Base-by-base conservation (phyloP, 2,329 filamentous ascomycete species). In the Penicillium paneum region DNA sequence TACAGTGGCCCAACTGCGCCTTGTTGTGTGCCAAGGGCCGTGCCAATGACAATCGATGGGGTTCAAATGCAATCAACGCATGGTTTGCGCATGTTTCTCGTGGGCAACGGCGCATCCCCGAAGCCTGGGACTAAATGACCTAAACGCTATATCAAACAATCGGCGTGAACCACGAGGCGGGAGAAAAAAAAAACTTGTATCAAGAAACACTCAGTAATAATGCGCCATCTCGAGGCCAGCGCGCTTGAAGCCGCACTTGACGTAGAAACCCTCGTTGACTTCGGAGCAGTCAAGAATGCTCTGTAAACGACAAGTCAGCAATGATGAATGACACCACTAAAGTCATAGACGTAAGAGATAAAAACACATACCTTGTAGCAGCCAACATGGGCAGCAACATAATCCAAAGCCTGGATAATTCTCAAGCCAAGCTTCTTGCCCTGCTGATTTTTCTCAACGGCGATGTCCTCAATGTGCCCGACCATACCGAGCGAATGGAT, bases 401-500 rank as follows among this genome's bases (percentile, higher is more conserved):
- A 88, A 75, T 97, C 92, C 69, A 99, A 82, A 8, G 93, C 91
- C 77, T 97, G 90, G 67, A 97, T 97, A 63, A 97, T 88, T 63
- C 91, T 84, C 69, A 97, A 78, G 5, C 94, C 94, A 40, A 97
- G 81, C 78, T 96, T 97, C 84, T 97, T 97, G 64, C 94, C 94
- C 76, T 97, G 94, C 77, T 97, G 91, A 67, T 95, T 90, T 76
- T 92, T 91, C 61, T 90, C 86, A 35, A 99, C 92, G 17, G 93
- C 92, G 71, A 99, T 97, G 72, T 99, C 94, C 75, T 97, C 94
- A 74, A 97, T 97, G 76, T 97, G 94, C 12, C 93, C 94, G 26
- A 97, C 93, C 64, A 73, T 62, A 6, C 76, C 76, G 40, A 78
- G 68, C 13, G 70, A 68, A 55, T 78, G 76, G 43, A 79, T 78